These are phyloP conservation scores for Bathelium albidoporum DNA, from an alignment of 495 filamentous ascomycete genomes.

Conservation along the genomic window DNA sequence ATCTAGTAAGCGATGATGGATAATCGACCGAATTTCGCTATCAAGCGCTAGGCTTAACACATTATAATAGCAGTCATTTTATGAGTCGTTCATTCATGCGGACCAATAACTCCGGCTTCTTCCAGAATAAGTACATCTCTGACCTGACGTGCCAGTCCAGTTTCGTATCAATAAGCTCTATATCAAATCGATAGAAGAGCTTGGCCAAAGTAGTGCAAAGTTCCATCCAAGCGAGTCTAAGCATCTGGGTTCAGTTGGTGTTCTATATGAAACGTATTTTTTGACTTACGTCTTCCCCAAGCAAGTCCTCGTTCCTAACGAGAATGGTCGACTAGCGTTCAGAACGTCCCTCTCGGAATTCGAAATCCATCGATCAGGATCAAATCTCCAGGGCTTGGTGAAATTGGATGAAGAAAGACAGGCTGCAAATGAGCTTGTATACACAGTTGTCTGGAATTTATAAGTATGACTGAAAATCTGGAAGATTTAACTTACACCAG, in stretches of 20 bases:
- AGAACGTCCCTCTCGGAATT: background rate
- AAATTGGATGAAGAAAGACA: background rate
- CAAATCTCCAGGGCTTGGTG: background rate
- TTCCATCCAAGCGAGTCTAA: background rate
- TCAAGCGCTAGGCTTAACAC: background rate
- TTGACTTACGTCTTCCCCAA: background rate
- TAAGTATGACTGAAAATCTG: background rate
- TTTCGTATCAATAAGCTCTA: background rate
- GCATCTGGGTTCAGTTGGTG: background rate
- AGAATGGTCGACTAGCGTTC: background rate
- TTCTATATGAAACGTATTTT: too few species aligned
- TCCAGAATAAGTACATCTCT: background rate
- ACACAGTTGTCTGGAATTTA: background rate
- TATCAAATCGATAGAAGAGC: background rate
- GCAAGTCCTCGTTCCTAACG: background rate
- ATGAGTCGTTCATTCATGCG: background rate
- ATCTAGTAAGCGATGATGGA: too few species aligned
- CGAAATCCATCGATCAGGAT: background rate
- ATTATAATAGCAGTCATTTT: background rate
- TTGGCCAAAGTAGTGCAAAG: background rate
- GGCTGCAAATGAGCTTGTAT: background rate
- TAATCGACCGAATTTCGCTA: background rate
- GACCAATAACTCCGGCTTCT: background rate
- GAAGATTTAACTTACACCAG: slow-evolving; percentile 12
- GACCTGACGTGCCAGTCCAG: background rate